Evolutionary conservation across 2,329 filamentous ascomycete genomes (phyloP).

Genomic region (Dactylellina haptotyla): DNA sequence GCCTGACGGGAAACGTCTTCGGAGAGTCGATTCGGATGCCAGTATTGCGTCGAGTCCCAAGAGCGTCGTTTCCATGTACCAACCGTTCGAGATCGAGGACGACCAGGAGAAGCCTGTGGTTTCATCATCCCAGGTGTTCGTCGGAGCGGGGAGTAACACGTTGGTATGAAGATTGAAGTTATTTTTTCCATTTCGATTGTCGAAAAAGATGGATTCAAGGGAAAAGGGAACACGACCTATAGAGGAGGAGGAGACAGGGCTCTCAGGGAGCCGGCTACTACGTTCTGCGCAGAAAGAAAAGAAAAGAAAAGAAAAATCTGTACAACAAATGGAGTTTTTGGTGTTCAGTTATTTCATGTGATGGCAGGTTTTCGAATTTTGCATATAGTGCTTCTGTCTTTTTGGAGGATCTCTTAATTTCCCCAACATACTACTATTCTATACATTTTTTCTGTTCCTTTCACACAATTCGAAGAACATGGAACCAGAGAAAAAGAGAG

Average conservation of each 20-base stretch:
- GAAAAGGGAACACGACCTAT: not conserved
- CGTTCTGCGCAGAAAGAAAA: not conserved
- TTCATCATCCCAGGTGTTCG: not conserved
- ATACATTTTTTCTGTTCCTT: not conserved
- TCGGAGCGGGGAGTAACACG: slow-evolving; percentile 6
- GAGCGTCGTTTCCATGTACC: not conserved
- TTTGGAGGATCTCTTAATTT: not conserved
- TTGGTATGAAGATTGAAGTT: slow-evolving; percentile 5
- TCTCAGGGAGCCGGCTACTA: not conserved
- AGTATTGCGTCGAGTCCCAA: not conserved
- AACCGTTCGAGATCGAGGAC: slow-evolving; percentile 4
- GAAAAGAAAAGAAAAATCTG: not conserved
- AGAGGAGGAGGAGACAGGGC: not conserved
- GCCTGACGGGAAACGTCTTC: slow-evolving; percentile 5
- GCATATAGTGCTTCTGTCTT: not conserved
- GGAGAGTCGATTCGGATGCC: not conserved
- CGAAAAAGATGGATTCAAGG: not conserved
- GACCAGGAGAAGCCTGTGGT: not conserved
- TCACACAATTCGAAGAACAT: not conserved
- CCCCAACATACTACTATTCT: not conserved
- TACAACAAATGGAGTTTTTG: slow-evolving; percentile 22
- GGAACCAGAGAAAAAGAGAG: not conserved
- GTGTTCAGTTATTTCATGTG: not conserved
- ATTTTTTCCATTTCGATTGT: no score
- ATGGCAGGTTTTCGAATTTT: not conserved